Conservation (phyloP, 179 eudicot species). For the Nepenthes alata region DNA sequence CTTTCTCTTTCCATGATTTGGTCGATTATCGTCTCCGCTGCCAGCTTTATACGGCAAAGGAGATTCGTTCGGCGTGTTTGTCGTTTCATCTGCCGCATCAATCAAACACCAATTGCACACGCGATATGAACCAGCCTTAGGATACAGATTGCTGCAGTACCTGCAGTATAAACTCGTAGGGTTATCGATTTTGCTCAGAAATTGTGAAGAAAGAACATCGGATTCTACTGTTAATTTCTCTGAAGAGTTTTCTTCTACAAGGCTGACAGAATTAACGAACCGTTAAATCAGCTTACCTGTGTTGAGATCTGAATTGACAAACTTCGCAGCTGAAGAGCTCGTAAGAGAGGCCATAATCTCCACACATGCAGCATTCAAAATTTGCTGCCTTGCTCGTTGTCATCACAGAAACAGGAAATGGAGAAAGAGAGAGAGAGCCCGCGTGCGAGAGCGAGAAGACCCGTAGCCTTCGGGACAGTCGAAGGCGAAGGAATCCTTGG, state of each 20-base stretch:
- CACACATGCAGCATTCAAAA: conserved; percentile 87
- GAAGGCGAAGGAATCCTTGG: too few species aligned
- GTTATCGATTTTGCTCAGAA: background rate
- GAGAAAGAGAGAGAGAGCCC: too few species aligned
- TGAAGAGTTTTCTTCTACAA: background rate
- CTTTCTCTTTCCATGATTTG: background rate
- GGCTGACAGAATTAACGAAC: background rate
- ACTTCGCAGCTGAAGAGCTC: conserved; percentile 70
- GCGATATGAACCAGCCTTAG: conserved; percentile 54
- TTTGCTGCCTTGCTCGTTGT: conserved; percentile 23
- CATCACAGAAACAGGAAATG: conserved; percentile 7
- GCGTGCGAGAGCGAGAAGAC: too few species aligned
- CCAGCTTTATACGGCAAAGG: conserved; percentile 6
- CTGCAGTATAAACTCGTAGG: conserved; percentile 16
- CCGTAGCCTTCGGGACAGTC: too few species aligned
- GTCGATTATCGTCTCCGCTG: conserved; percentile 1
- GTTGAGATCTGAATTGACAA: conserved; percentile 77
- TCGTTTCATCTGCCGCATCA: background rate
- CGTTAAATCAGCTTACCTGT: conserved; percentile 29
- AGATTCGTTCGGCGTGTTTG: conserved; percentile 3
- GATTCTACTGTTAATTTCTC: background rate
- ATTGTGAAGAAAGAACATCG: background rate
- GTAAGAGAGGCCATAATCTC: conserved; percentile 56
- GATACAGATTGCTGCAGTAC: conserved; percentile 78
- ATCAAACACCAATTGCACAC: conserved; percentile 81